A percentile compares a stretch with the other conserved stretches of the same genome.
Conservation (phyloP, 108 stramenopile genomes). For the Fragilaria crotonensis region DNA sequence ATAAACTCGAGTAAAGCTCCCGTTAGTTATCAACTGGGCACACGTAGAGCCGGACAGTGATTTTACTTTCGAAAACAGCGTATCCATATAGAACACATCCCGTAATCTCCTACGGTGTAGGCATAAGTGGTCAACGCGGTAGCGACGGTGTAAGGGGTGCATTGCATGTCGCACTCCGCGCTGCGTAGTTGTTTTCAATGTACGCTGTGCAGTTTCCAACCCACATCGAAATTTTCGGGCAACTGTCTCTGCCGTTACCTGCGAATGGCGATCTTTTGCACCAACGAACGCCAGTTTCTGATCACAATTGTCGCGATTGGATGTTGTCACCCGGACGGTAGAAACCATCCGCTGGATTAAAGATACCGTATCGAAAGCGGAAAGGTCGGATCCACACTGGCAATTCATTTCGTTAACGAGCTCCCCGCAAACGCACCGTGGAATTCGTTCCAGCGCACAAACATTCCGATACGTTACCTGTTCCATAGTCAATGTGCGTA, state of each 20-base stretch:
- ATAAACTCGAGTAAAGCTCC: no score
- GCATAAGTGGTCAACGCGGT: slow-evolving; percentile 14
- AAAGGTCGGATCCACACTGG: not conserved
- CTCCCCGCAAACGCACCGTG: not conserved
- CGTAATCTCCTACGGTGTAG: not conserved
- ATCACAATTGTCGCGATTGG: not conserved
- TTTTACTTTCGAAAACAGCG: not conserved
- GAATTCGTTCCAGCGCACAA: no score
- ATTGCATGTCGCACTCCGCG: slow-evolving; percentile 10
- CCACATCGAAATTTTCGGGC: slow-evolving; percentile 22
- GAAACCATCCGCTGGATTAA: not conserved
- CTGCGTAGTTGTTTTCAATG: slow-evolving; percentile 14
- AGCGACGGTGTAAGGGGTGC: slow-evolving; percentile 14
- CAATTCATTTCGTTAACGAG: not conserved
- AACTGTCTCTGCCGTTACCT: no score
- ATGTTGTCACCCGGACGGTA: not conserved
- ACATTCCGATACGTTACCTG: not conserved
- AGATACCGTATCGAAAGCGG: not conserved
- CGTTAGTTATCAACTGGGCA: not conserved
- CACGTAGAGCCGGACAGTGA: not conserved
- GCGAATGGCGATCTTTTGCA: not conserved
- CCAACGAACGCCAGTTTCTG: not conserved
- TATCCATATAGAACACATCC: slow-evolving; percentile 9
- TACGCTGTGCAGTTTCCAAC: slow-evolving; percentile 9
- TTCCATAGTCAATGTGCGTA: not conserved